A percentile compares a stretch with the other conserved stretches of the same genome.
Evolutionary conservation across 306 rosid species (phyloP).

Genomic region (Abrus precatorius): DNA sequence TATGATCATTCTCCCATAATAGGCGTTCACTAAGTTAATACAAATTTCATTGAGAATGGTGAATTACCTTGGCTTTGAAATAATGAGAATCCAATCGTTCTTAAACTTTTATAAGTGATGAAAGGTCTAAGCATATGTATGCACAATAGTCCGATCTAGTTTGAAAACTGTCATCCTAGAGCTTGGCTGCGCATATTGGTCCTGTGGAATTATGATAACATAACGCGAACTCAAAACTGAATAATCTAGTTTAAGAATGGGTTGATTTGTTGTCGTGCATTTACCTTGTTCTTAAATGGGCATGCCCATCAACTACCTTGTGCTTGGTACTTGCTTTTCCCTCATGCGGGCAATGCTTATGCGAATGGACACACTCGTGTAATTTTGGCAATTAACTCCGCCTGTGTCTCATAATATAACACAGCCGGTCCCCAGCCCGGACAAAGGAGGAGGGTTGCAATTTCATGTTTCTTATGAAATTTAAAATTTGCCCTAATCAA

Average conservation of each 20-base stretch:
- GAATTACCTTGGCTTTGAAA: background rate
- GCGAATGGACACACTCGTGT: background rate
- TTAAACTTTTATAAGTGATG: background rate
- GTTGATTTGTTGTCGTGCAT: conserved; percentile 11
- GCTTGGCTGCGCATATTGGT: background rate
- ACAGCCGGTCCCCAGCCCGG: conserved; percentile 88
- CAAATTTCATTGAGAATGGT: background rate
- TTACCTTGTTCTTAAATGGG: conserved; percentile 7
- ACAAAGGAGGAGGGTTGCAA: conserved; percentile 73
- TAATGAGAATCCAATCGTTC: background rate
- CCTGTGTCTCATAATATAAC: conserved; percentile 56
- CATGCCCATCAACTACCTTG: background rate
- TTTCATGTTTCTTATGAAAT: background rate
- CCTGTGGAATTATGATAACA: background rate
- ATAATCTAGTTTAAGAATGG: background rate
- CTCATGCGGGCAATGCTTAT: background rate
- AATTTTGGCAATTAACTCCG: conserved; percentile 58
- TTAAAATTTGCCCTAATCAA: conserved; percentile 6
- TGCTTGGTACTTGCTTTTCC: background rate
- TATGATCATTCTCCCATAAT: background rate
- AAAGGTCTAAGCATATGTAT: conserved; percentile 24
- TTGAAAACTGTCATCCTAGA: background rate
- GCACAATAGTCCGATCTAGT: background rate
- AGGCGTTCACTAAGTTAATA: background rate
- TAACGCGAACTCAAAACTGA: background rate